A percentile compares a stretch with the other conserved stretches of the same genome.
phyloP scores from a whole-genome alignment of 2,329 filamentous ascomycete species.

The Botrytis elliptica region DNA sequence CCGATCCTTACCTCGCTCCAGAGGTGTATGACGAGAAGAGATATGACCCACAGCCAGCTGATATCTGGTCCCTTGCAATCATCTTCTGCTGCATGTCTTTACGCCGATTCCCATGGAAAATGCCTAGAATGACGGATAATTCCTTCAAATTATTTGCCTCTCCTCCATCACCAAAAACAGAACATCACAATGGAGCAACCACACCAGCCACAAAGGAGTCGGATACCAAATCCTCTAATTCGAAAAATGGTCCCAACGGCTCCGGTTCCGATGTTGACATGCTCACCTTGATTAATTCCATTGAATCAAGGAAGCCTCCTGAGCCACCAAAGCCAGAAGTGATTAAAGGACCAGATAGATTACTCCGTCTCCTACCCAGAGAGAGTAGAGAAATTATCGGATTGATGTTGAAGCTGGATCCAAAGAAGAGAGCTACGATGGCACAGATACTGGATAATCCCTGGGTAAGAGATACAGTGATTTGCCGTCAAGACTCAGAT shows the following conservation, averaged over 20 bases:
- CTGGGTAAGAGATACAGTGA: slow-evolving; percentile 83
- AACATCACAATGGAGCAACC: slow-evolving; percentile 30
- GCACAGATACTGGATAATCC: slow-evolving; percentile 82
- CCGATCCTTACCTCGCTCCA: slow-evolving; percentile 93
- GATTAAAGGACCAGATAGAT: slow-evolving; percentile 89
- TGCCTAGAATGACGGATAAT: slow-evolving; percentile 86
- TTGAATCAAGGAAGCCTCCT: slow-evolving; percentile 15
- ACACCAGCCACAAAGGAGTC: slow-evolving; percentile 21
- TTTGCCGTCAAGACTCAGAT: slow-evolving; percentile 80
- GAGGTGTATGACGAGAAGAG: slow-evolving; percentile 93
- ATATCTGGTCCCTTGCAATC: slow-evolving; percentile 97
- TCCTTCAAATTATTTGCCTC: slow-evolving; percentile 92
- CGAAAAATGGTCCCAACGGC: background rate
- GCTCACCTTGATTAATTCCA: background rate
- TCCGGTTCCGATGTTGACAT: background rate
- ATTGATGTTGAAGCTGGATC: slow-evolving; percentile 88
- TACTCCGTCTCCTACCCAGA: slow-evolving; percentile 80
- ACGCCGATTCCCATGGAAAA: slow-evolving; percentile 94
- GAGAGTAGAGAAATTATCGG: slow-evolving; percentile 89
- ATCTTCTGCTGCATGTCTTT: slow-evolving; percentile 99
- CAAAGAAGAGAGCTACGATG: slow-evolving; percentile 78
- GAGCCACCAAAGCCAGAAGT: slow-evolving; percentile 60
- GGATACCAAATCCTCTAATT: slow-evolving; percentile 5
- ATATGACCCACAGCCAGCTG: slow-evolving; percentile 90
- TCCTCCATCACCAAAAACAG: slow-evolving; percentile 70